Conservation (phyloP, 768 basidiomycete species). For the Omphalotus guepiniiformis region DNA sequence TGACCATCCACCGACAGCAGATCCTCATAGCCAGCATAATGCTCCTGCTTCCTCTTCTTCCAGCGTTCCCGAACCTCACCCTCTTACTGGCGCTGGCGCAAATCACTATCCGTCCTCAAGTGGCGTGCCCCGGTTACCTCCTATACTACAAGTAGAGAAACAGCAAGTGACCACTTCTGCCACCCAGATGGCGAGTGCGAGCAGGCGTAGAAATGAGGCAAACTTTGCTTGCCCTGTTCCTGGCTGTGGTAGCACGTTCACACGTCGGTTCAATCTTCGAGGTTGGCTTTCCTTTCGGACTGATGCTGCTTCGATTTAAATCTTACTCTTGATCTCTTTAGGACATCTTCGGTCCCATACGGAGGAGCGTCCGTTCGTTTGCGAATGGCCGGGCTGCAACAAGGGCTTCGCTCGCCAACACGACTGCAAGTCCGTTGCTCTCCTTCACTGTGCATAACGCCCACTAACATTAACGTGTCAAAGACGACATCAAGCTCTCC, state of each 20-base stretch:
- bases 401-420: constrained; percentile 95
- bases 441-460: constrained; percentile 4
- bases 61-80: constrained; percentile 27
- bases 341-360: constrained; percentile 95
- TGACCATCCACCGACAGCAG: not conserved
- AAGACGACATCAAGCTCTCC: constrained; percentile 88
- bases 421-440: constrained; percentile 82
- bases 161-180: constrained; percentile 94
- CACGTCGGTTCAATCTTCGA: constrained; percentile 83
- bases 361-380: constrained; percentile 91
- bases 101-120: constrained; percentile 53
- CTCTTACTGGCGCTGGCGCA: constrained; percentile 37
- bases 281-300: constrained; percentile 37
- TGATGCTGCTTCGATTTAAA: not conserved
- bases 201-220: constrained; percentile 84
- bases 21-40: not conserved
- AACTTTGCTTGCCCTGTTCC: constrained; percentile 92
- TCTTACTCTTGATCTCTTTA: constrained; percentile 22
- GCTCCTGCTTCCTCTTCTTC: constrained; percentile 24
- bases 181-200: constrained; percentile 88
- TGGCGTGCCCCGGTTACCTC: constrained; percentile 61
- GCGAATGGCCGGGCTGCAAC: constrained; percentile 90
- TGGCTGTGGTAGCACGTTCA: constrained; percentile 96
- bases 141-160: constrained; percentile 88
- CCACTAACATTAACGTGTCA: constrained; percentile 5